Base-by-base conservation (phyloP, 306 rosid species). In the Gastrolobium bilobum region DNA sequence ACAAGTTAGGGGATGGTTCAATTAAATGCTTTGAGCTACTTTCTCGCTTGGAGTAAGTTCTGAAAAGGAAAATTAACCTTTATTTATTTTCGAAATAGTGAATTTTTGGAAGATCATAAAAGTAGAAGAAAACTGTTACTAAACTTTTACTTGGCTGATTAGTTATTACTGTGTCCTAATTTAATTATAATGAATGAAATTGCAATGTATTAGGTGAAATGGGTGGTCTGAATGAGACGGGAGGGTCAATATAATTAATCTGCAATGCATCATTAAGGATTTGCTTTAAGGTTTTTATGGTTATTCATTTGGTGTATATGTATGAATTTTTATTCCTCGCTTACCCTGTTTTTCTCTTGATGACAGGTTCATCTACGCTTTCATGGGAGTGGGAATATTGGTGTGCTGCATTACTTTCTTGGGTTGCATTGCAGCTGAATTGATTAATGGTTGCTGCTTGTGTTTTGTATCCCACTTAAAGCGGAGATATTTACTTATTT, bases 361-460 rank as follows among this genome's bases (percentile, higher is more conserved):
- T 85, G 85, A 87, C 92, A 96, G 99, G 99, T 96, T 93, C 77
- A 91, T 93, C 81, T 93, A 90, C 75, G 86, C 88, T 78, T 96
- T 90, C 83, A 89, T 90, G 99, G 94, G 94, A 58, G 82, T 93
- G 76, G 99, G 99, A 26, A 65, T 90, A 69, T 42, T 91, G 73
- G 56, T 96, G 78, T 89, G 94, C 83, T 87, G 87, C 83, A 66
- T 89, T 70, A 80, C 94, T 76, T 84, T 91, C 84, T 65, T 89
- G 66, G 98, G 99, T 60, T 96, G 96, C 83, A 80, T 91, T 80
- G 99, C 99, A 11, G 97, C 98, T 74, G 98, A 91, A 87, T 81
- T 89, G 73, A 75, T 93, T 72, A 88, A 86, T 72, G 90, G 97
- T 63, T 96, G 91, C 89, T 93, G 97, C 89, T 86, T 96, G 62